phyloP scores from a whole-genome alignment of 75 land plant genomes.

The Adiantum capillusveneris region DNA sequence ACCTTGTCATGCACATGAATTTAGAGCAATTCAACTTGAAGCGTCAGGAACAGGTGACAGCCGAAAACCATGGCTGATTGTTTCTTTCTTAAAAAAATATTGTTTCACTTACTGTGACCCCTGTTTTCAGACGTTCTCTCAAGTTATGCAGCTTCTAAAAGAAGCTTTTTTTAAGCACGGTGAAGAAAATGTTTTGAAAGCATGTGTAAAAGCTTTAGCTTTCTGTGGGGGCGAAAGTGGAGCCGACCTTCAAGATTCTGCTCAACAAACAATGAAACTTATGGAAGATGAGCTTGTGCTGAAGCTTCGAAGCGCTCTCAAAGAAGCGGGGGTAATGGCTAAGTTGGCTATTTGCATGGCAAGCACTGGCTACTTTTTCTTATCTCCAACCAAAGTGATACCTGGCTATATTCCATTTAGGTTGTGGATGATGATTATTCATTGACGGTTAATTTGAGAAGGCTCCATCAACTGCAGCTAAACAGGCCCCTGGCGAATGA shows the following conservation, averaged over 20 bases:
- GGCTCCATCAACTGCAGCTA: slow-evolving; percentile 81
- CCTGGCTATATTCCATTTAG: slow-evolving; percentile 27
- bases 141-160: slow-evolving; percentile 54
- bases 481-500: slow-evolving; percentile 43
- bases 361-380: no score
- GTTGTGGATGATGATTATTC: slow-evolving; percentile 87
- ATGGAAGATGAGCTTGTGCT: slow-evolving; percentile 65
- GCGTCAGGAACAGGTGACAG: slow-evolving; percentile 75
- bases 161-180: slow-evolving; percentile 96
- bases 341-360: neutral
- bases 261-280: slow-evolving; percentile 61
- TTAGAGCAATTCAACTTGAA: slow-evolving; percentile 83
- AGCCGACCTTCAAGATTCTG: slow-evolving; percentile 85
- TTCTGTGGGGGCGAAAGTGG: slow-evolving; percentile 68
- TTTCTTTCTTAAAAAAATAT: no score
- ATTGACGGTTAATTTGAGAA: slow-evolving; percentile 75
- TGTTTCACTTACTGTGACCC: no score
- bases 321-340: slow-evolving; percentile 50
- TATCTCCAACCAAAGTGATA: neutral
- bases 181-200: slow-evolving; percentile 66
- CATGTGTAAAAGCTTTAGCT: slow-evolving; percentile 67
- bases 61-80: no score
- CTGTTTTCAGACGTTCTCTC: slow-evolving; percentile 61
- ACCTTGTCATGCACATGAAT: slow-evolving; percentile 59
- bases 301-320: slow-evolving; percentile 73